A percentile compares a stretch with the other conserved stretches of the same genome.
Evolutionary conservation across 2,329 filamentous ascomycete genomes (phyloP).

Genomic region (Dactylellina parvicollis): DNA sequence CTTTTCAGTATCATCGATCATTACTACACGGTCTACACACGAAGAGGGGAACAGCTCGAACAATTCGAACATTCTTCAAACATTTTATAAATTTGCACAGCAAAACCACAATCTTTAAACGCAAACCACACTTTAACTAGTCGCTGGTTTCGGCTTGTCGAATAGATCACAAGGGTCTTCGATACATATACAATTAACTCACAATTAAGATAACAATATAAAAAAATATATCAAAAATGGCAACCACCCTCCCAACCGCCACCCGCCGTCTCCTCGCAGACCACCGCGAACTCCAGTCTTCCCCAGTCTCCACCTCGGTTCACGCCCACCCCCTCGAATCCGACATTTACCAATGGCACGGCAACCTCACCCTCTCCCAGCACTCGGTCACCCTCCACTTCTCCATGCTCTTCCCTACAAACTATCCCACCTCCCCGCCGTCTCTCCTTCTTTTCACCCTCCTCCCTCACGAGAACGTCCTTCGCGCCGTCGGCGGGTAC

Average conservation of each 20-base stretch:
- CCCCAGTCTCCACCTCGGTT: conserved; percentile 43
- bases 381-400: conserved; percentile 43
- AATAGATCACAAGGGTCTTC: conserved; percentile 9
- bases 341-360: conserved; percentile 54
- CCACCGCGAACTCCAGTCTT: conserved; percentile 29
- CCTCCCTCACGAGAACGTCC: conserved; percentile 51
- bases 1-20: conserved; percentile 25
- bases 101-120: neutral
- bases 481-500: conserved; percentile 43
- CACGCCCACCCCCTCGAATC: conserved; percentile 27
- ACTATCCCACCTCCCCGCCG: conserved; percentile 41
- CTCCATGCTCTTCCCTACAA: conserved; percentile 45
- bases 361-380: conserved; percentile 34
- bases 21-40: neutral
- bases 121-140: conserved; percentile 48
- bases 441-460: conserved; percentile 46
- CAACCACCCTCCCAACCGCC: conserved; percentile 36
- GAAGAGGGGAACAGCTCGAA: too few species aligned
- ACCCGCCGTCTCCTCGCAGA: conserved; percentile 52
- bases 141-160: conserved; percentile 29
- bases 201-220: neutral
- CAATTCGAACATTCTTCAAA: neutral
- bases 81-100: conserved; percentile 2
- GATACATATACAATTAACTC: conserved; percentile 1
- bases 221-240: conserved; percentile 14